Conservation (phyloP, 2,329 filamentous ascomycete genomes). For the Fusarium udum region DNA sequence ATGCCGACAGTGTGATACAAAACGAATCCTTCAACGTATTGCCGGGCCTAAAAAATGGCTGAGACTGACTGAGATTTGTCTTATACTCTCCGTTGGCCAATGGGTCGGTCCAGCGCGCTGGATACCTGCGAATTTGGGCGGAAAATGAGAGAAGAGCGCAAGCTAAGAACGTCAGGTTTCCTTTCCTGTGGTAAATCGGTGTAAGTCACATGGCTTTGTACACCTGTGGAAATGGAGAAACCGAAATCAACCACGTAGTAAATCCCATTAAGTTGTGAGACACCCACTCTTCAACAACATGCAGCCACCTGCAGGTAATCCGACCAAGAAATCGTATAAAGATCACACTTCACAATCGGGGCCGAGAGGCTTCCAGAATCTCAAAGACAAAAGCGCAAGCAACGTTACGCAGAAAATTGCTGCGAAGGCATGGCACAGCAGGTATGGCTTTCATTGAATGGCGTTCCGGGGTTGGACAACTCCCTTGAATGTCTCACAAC, state of each 20-base stretch:
- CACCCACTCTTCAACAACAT: background rate
- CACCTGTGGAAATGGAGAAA: background rate
- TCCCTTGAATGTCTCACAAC: slow-evolving; percentile 29
- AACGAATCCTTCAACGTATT: background rate
- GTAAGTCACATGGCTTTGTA: background rate
- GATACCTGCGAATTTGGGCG: background rate
- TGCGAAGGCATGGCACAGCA: slow-evolving; percentile 5
- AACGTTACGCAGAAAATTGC: background rate
- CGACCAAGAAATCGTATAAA: background rate
- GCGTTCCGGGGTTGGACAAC: slow-evolving; percentile 17
- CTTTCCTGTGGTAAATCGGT: background rate
- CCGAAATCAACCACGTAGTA: background rate
- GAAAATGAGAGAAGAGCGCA: background rate
- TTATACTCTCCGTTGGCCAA: background rate
- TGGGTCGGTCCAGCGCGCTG: background rate
- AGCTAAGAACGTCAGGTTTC: background rate
- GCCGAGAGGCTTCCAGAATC: background rate
- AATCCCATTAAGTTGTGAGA: background rate
- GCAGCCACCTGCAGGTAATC: background rate
- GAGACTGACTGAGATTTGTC: background rate
- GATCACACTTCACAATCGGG: background rate
- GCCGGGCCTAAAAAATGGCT: background rate
- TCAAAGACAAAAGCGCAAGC: background rate
- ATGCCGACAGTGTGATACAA: background rate
- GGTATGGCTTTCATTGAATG: background rate